These are phyloP conservation scores for Saccharomycopsis sp. DNA, from an alignment of 805 yeast species.

Conservation along the genomic window DNA sequence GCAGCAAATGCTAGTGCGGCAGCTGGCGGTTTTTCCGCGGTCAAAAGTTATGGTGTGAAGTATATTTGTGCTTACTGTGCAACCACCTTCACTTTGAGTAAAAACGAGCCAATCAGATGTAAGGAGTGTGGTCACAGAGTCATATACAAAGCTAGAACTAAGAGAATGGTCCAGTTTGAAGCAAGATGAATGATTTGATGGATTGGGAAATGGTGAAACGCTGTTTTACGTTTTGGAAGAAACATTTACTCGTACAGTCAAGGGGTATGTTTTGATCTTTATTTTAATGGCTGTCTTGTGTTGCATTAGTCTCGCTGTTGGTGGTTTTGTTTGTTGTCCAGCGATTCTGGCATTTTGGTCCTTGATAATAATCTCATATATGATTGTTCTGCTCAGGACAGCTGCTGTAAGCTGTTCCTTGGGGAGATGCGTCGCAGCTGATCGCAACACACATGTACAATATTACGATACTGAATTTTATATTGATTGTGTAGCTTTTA, in stretches of 20 bases:
- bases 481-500: not conserved
- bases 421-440: too few relatives aligned
- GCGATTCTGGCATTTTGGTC: too few relatives aligned
- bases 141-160: conserved; percentile 92
- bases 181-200: conserved; percentile 46
- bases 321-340: too few relatives aligned
- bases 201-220: too few relatives aligned
- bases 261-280: too few relatives aligned
- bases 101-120: conserved; percentile 96
- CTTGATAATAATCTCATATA: too few relatives aligned
- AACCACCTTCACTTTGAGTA: conserved; percentile 74
- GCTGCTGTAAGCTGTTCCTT: too few relatives aligned
- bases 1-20: conserved; percentile 68
- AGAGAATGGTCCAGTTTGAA: conserved; percentile 87
- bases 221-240: too few relatives aligned
- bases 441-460: not conserved
- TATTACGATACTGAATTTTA: not conserved
- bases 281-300: too few relatives aligned
- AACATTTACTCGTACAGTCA: too few relatives aligned
- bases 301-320: too few relatives aligned
- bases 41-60: conserved; percentile 76
- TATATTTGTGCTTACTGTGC: conserved; percentile 98
- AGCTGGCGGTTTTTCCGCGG: conserved; percentile 67
- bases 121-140: conserved; percentile 99
- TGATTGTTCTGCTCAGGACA: too few relatives aligned